A percentile compares a stretch with the other conserved stretches of the same genome.
phyloP scores from a whole-genome alignment of 306 rosid genomes.

The Quercus mongolica region DNA sequence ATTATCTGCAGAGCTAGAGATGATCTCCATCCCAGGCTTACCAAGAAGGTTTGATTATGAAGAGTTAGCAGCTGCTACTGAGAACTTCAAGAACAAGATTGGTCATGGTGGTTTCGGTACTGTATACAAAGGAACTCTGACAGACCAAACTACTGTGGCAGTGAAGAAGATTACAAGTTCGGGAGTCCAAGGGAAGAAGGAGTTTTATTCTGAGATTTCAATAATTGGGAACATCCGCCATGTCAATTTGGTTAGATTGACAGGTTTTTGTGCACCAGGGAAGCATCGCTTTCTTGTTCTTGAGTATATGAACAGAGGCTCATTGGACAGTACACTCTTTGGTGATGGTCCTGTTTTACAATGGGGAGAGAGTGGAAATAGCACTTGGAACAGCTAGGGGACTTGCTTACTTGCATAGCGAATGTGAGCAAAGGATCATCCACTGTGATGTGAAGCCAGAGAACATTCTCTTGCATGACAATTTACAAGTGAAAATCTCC shows the following conservation, averaged over 20 bases:
- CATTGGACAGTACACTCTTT: slow-evolving; percentile 68
- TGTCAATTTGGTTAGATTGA: no score
- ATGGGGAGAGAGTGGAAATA: slow-evolving; percentile 79
- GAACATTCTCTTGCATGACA: slow-evolving; percentile 56
- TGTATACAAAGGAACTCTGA: no score
- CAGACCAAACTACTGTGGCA: no score
- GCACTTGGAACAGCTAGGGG: slow-evolving; percentile 90
- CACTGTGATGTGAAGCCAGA: slow-evolving; percentile 52
- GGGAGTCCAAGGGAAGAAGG: no score
- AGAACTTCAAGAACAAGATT: slow-evolving; percentile 58
- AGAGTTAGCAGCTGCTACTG: slow-evolving; percentile 71
- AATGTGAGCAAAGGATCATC: slow-evolving; percentile 74
- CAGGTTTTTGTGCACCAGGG: no score
- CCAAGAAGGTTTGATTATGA: slow-evolving; percentile 69
- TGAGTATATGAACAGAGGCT: slow-evolving; percentile 60
- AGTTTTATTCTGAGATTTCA: no score
- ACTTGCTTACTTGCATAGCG: slow-evolving; percentile 79
- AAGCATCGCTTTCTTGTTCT: no score
- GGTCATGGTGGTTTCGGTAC: no score
- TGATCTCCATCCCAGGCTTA: slow-evolving; percentile 23
- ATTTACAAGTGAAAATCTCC: slow-evolving; percentile 73
- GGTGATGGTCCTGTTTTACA: slow-evolving; percentile 71
- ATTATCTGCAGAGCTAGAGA: slow-evolving; percentile 60
- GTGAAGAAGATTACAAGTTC: no score
- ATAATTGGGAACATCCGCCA: no score